Evolutionary conservation across 441 rosid species (phyloP).

Genomic region (Populus tomentosa): DNA sequence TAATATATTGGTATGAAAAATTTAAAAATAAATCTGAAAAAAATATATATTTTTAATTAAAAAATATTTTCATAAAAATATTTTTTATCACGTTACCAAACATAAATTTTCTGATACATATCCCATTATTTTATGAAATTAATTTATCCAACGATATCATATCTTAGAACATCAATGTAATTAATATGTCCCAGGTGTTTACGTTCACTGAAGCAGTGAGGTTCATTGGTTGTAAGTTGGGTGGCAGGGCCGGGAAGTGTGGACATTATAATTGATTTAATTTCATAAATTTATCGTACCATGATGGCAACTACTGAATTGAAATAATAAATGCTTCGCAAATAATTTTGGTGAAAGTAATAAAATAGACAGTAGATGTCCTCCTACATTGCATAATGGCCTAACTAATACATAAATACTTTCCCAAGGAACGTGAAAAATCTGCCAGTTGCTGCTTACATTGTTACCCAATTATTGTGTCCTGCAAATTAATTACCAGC

Average conservation of each 20-base stretch:
- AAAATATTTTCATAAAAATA: too few relatives aligned
- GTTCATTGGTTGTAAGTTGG: background rate
- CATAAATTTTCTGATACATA: too few relatives aligned
- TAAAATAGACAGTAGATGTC: background rate
- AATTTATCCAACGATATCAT: too few relatives aligned
- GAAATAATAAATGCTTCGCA: background rate
- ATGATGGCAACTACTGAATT: background rate
- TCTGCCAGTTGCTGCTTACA: background rate
- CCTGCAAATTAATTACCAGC: background rate
- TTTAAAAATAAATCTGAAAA: too few relatives aligned
- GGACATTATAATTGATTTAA: too few relatives aligned
- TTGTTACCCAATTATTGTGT: background rate
- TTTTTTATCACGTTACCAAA: too few relatives aligned
- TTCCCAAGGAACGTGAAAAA: background rate
- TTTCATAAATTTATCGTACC: background rate
- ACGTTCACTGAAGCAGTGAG: background rate
- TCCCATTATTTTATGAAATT: too few relatives aligned
- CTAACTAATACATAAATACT: background rate
- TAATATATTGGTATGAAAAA: too few relatives aligned
- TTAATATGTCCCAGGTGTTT: too few relatives aligned
- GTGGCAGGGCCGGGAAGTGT: background rate
- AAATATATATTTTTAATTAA: too few relatives aligned
- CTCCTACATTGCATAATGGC: background rate
- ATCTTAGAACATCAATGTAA: too few relatives aligned
- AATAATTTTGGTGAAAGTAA: background rate